phyloP scores from a whole-genome alignment of 2,329 filamentous ascomycete species.

The Trichoderma koningiopsis region DNA sequence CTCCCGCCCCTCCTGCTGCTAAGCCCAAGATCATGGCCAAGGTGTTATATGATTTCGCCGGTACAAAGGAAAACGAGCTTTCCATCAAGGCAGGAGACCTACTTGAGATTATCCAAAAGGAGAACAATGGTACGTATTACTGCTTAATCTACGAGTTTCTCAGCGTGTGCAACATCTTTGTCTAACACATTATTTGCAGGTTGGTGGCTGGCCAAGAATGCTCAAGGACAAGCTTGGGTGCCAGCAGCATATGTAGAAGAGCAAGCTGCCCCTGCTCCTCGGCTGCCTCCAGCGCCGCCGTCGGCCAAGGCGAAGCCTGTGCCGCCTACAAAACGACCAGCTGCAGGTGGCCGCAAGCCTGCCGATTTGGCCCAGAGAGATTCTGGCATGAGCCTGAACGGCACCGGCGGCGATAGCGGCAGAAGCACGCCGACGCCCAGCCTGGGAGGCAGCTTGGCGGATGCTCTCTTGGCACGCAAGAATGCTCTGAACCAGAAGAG shows the following conservation, averaged over 20 bases:
- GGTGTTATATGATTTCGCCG: slow-evolving; percentile 89
- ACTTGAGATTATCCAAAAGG: slow-evolving; percentile 89
- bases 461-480: slow-evolving; percentile 76
- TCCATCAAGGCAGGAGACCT: slow-evolving; percentile 78
- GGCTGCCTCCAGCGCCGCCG: slow-evolving; percentile 69
- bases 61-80: slow-evolving; percentile 82
- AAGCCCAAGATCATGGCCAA: slow-evolving; percentile 76
- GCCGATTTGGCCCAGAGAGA: slow-evolving; percentile 71
- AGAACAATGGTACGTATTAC: slow-evolving; percentile 76
- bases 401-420: slow-evolving; percentile 59
- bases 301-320: slow-evolving; percentile 66
- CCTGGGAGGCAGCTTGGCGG: slow-evolving; percentile 72
- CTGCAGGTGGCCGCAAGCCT: slow-evolving; percentile 66
- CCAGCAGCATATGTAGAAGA: slow-evolving; percentile 94
- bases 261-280: slow-evolving; percentile 67
- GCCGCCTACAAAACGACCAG: slow-evolving; percentile 79
- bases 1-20: slow-evolving; percentile 60
- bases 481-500: slow-evolving; percentile 69
- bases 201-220: slow-evolving; percentile 91
- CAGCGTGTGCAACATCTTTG: neutral
- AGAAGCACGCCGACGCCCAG: slow-evolving; percentile 73
- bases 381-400: slow-evolving; percentile 64
- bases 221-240: slow-evolving; percentile 79
- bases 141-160: neutral
- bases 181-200: slow-evolving; percentile 58